These are phyloP conservation scores for Aspergillus sclerotiicarbonarius DNA, from an alignment of 495 filamentous ascomycete genomes.

Conservation along the genomic window DNA sequence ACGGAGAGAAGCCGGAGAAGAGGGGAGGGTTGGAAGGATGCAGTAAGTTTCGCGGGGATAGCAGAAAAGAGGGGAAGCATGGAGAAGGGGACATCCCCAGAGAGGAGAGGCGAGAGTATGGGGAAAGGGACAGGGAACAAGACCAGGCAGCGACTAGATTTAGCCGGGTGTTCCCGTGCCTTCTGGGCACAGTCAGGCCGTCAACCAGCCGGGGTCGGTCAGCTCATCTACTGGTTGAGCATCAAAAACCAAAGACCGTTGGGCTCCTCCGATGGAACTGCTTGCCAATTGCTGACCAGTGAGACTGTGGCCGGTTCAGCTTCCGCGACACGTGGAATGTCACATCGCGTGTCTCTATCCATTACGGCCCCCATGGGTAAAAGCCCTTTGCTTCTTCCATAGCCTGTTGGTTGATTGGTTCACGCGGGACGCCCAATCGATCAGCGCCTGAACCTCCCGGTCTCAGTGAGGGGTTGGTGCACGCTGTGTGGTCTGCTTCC, in stretches of 20 bases:
- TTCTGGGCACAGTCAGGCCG: not conserved
- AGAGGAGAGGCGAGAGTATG: not conserved
- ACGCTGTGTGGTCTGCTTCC: not conserved
- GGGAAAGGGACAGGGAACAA: not conserved
- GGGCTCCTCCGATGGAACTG: no score
- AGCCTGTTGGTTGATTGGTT: no score
- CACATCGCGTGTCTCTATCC: not conserved
- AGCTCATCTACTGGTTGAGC: not conserved
- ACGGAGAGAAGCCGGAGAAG: not conserved
- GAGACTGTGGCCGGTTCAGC: not conserved
- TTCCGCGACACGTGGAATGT: not conserved
- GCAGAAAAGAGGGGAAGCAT: not conserved
- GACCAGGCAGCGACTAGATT: not conserved
- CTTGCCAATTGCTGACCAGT: not conserved
- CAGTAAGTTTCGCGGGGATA: not conserved
- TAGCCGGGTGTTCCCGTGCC: not conserved
- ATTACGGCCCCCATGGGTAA: not conserved
- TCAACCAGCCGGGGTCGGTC: not conserved
- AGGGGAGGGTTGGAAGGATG: not conserved
- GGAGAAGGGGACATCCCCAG: not conserved
- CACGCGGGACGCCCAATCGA: no score
- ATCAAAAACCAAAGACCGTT: no score
- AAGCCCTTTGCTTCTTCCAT: not conserved
- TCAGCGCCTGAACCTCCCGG: not conserved
- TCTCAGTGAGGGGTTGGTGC: not conserved